Evolutionary conservation across 805 yeast genomes (phyloP), one percentile per base, ranked within the genome.

Genomic region (Vanderwaltozyma tropicalis): DNA sequence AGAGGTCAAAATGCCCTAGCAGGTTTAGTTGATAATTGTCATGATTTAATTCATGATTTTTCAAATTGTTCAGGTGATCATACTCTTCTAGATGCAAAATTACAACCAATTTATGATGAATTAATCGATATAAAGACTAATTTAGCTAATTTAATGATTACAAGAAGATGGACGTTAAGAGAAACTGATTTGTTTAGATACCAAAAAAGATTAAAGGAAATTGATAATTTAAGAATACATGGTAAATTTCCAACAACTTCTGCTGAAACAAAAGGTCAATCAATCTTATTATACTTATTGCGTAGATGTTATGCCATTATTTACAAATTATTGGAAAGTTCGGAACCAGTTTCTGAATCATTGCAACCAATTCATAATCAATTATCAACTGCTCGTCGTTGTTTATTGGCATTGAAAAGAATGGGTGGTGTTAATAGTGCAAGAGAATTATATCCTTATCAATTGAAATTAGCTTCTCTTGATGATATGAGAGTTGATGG

Each of bases 131-230:
- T 86, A 48, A 84, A 86, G 57, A 68, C 75, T 18, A 78, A 79
- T 15, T 69, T 92, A 43, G 95, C 85, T 49, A 85, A 84, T 47
- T 66, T 92, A 44, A 68, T 89, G 49, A 76, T 92, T 32, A 92
- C 98, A 3, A 78, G 96, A 61, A 74, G 98, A 58, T 92, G 99
- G 99, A 89, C 97, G 2, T 67, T 92, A 64, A 76, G 99, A 53
- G 95, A 88, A 53, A 92, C 98, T 0, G 99, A 92, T 62, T 68
- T 92, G 43, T 92, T 82, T 63, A 70, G 72, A 34, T 88, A 83
- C 57, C 95, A 87, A 61, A 76, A 79, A 52, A 69, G 70, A 44
- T 67, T 92, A 44, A 78, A 76, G 50, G 72, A 68, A 40, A 78
- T 92, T 43, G 96, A 89, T 55, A 80, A 77, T 37, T 55, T 71